phyloP scores from a whole-genome alignment of 2,329 filamentous ascomycete genomes.

The Diaporthe capsici region DNA sequence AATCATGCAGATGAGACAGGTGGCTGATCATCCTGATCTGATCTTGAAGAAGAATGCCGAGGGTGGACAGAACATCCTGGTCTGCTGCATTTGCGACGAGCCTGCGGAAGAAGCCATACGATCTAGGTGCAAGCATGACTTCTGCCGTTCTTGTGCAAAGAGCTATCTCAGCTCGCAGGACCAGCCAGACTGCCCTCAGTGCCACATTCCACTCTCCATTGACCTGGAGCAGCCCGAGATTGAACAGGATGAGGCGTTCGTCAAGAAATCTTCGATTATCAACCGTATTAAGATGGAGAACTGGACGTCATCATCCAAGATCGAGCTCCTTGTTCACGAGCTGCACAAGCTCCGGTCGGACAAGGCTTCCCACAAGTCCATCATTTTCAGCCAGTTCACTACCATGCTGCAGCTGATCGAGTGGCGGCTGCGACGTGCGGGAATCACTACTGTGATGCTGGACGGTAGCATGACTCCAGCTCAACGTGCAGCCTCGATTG shows the following conservation, averaged over 20 bases:
- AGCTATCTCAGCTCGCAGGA: conserved; percentile 85
- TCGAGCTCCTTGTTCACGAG: conserved; percentile 95
- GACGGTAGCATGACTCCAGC: conserved; percentile 97
- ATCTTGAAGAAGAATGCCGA: conserved; percentile 90
- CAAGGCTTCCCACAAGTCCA: conserved; percentile 94
- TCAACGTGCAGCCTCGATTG: conserved; percentile 92
- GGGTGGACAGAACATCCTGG: conserved; percentile 89
- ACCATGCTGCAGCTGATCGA: conserved; percentile 98
- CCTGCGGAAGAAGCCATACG: conserved; percentile 94
- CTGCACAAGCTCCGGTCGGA: conserved; percentile 92
- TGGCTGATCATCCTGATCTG: conserved; percentile 95
- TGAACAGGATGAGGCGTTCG: conserved; percentile 86
- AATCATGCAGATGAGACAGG: conserved; percentile 99
- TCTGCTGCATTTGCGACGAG: conserved; percentile 97
- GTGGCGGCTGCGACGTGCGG: conserved; percentile 95
- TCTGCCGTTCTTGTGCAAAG: conserved; percentile 85
- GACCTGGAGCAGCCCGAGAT: conserved; percentile 97
- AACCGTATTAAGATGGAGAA: conserved; percentile 99
- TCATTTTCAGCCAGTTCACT: conserved; percentile 97
- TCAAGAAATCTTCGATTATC: conserved; percentile 98
- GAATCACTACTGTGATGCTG: conserved; percentile 98
- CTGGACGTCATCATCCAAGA: conserved; percentile 98
- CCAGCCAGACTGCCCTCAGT: conserved; percentile 86
- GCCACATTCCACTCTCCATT: conserved; percentile 90
- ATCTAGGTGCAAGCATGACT: conserved; percentile 93